phyloP scores from a whole-genome alignment of 768 basidiomycete genomes.

The Leccinellum albellum region DNA sequence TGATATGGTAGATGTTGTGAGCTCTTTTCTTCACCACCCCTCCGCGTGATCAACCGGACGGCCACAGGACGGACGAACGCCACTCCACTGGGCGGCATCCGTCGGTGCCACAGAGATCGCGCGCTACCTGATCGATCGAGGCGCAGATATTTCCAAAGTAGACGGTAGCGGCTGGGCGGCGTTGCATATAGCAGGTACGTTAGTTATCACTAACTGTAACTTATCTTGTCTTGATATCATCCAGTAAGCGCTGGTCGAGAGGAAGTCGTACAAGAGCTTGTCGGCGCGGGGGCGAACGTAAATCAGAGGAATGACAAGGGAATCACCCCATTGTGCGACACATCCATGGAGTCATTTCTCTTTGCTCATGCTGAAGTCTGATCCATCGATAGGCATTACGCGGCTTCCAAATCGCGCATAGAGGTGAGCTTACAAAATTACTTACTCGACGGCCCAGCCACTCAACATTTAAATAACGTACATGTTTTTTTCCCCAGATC shows the following conservation, averaged over 20 bases:
- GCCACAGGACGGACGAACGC: conserved; percentile 68
- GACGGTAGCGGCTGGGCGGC: conserved; percentile 76
- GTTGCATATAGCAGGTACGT: conserved; percentile 71
- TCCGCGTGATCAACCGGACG: not conserved
- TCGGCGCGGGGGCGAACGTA: conserved; percentile 81
- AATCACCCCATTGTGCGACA: conserved; percentile 70
- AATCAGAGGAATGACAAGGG: conserved; percentile 80
- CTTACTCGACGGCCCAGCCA: conserved; percentile 17
- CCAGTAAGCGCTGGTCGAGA: conserved; percentile 81
- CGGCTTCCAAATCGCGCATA: conserved; percentile 86
- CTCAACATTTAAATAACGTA: conserved; percentile 23
- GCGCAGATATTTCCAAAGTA: conserved; percentile 59
- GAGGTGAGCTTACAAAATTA: conserved; percentile 48
- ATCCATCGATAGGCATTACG: conserved; percentile 67
- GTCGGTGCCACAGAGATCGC: conserved; percentile 66
- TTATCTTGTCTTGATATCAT: conserved; percentile 1
- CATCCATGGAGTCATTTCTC: not conserved
- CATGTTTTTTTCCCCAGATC: conserved; percentile 71
- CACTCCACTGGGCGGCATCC: conserved; percentile 84
- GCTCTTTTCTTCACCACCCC: not conserved
- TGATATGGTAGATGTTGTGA: conserved; percentile 61
- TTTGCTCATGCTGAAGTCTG: conserved; percentile 2
- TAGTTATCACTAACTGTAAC: not conserved
- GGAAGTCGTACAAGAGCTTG: conserved; percentile 67
- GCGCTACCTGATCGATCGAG: conserved; percentile 65